Percentiles rank a stretch among this genome's conserved stretches.
Evolutionary conservation across 352 stramenopile genomes (phyloP).

Genomic region (Phytophthora pisi): DNA sequence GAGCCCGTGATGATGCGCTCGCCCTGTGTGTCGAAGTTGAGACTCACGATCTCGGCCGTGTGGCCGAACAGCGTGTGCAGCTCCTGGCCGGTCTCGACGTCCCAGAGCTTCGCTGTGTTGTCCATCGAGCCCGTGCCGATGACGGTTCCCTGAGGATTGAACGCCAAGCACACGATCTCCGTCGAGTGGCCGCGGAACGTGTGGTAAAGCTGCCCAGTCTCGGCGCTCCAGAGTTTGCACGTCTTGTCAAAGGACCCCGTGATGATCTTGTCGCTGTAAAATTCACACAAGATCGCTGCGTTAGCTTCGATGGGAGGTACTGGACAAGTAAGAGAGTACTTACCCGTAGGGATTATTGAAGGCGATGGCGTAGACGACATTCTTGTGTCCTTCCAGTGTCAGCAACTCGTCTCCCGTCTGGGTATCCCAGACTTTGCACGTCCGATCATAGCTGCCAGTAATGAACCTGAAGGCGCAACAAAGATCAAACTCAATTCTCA

Average conservation of each 20-base stretch:
- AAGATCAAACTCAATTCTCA: neutral
- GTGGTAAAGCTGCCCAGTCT: slow-evolving; percentile 94
- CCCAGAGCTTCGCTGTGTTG: slow-evolving; percentile 95
- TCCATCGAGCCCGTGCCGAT: slow-evolving; percentile 94
- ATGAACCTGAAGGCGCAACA: slow-evolving; percentile 83
- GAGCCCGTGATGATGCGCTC: slow-evolving; percentile 94
- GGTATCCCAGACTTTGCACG: slow-evolving; percentile 96
- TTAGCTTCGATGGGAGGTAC: neutral
- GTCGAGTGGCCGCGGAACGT: slow-evolving; percentile 95
- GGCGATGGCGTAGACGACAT: slow-evolving; percentile 96
- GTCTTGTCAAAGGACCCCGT: slow-evolving; percentile 97
- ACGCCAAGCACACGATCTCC: slow-evolving; percentile 96
- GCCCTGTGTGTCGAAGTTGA: slow-evolving; percentile 95
- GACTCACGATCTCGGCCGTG: slow-evolving; percentile 94
- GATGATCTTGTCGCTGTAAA: slow-evolving; percentile 92
- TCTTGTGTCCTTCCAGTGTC: slow-evolving; percentile 95
- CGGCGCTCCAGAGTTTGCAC: slow-evolving; percentile 95
- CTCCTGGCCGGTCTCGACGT: slow-evolving; percentile 94
- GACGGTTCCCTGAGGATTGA: slow-evolving; percentile 93
- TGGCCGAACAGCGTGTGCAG: slow-evolving; percentile 94
- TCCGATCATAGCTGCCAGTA: slow-evolving; percentile 95
- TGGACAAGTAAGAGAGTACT: neutral
- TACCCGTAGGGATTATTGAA: slow-evolving; percentile 97
- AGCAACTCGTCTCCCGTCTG: slow-evolving; percentile 93
- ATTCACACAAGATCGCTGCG: neutral